Evolutionary conservation across 768 basidiomycete genomes (phyloP), one percentile per base, ranked within the genome.

Genomic region (Suillus lakei): DNA sequence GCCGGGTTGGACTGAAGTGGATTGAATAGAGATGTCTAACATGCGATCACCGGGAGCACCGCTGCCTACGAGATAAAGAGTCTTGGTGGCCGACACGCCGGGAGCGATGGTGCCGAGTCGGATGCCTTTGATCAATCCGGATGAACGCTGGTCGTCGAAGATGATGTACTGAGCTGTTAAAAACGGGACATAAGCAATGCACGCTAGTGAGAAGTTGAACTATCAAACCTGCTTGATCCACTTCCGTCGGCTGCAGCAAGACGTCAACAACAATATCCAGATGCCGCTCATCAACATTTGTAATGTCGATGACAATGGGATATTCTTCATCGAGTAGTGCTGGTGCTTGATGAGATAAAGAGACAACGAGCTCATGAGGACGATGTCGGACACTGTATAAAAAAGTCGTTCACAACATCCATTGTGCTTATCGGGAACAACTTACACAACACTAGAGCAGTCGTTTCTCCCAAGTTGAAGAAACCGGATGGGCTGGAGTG

Each of bases 281-380:
- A 30, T 88, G 83, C 23, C 87, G 81, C 54, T 86, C 85, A 73
- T 98, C 95, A 5, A 79, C 71, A 72, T 96, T 98, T 5, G 79
- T 85, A 16, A 97, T 82, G 54, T 86, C 82, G 48, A 98, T 80
- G 13, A 74, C 73, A 69, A 98, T 89, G 0, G 91, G 89, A 71
- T 91, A 93, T 53, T 85, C 83, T 74, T 98, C 96, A 67, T 92
- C 89, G 41, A 97, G 76, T 74, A 90, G 92, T 1, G 93, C 94
- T 0, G 92, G 91, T 2, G 84, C 75, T 0, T 84, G 78, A 64
- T 95, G 90, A 1, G 80, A 74, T 53, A 96, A 73, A 0, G 81
- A 78, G 23, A 93, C 78, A 5, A 76, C 69, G 4, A 97, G 70
- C 0, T 76, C 75, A 66, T 93, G 92, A 0, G 88, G 83, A 26